These are phyloP conservation scores for Iberis amara DNA, from an alignment of 441 rosid species.

Conservation along the genomic window DNA sequence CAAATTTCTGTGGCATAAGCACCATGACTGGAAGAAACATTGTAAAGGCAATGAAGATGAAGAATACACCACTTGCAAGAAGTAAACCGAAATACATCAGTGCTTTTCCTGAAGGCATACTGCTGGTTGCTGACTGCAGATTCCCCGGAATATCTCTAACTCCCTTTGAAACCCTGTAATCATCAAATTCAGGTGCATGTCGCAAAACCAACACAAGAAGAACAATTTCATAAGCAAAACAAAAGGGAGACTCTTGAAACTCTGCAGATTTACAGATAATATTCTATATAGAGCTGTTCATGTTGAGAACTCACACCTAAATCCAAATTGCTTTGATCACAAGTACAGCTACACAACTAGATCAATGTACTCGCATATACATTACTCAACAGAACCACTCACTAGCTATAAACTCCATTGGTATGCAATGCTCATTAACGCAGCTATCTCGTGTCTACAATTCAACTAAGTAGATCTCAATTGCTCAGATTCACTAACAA, in stretches of 20 bases:
- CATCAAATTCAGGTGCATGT: conserved; percentile 16
- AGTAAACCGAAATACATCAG: conserved; percentile 63
- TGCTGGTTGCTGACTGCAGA: conserved; percentile 58
- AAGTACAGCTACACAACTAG: background rate
- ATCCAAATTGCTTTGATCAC: conserved; percentile 15
- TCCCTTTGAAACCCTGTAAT: conserved; percentile 59
- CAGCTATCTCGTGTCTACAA: background rate
- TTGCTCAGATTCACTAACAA: conserved; percentile 17
- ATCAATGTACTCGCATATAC: conserved; percentile 5
- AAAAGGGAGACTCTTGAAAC: conserved; percentile 11
- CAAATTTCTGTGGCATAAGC: conserved; percentile 73
- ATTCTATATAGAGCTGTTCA: background rate
- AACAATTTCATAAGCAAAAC: background rate
- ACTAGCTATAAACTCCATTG: conserved; percentile 2
- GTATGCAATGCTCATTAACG: conserved; percentile 7
- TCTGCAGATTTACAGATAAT: background rate
- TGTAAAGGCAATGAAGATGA: conserved; percentile 61
- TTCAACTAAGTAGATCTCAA: background rate
- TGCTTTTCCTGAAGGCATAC: conserved; percentile 65
- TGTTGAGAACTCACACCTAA: conserved; percentile 10
- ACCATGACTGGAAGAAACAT: conserved; percentile 82
- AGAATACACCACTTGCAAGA: conserved; percentile 62
- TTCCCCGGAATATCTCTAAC: conserved; percentile 69
- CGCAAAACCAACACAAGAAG: conserved; percentile 1
- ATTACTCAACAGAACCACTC: background rate